phyloP scores from a whole-genome alignment of 176 grass and related monocot species.

The Alopecurus myosuroides region DNA sequence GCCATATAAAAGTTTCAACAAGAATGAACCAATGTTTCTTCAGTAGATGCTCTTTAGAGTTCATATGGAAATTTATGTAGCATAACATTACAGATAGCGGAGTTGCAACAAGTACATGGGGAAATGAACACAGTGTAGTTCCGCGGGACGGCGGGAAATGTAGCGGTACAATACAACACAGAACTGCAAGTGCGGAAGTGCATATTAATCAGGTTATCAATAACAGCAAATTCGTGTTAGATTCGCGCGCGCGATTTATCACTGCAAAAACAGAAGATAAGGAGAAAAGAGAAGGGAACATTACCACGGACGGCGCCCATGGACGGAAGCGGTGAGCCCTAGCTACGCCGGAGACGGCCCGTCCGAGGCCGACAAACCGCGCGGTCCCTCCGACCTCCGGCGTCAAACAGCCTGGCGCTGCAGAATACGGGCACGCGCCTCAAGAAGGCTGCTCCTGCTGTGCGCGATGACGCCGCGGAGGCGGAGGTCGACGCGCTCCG shows the following conservation, averaged over 20 bases:
- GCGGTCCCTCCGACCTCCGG: background rate
- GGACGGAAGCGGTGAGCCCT: constrained; percentile 68
- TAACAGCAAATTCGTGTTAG: background rate
- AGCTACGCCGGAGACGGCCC: constrained; percentile 57
- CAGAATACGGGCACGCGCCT: background rate
- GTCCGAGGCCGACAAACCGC: constrained; percentile 53
- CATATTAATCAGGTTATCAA: background rate
- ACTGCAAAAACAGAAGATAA: background rate
- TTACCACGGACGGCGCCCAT: constrained; percentile 75
- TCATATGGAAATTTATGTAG: background rate
- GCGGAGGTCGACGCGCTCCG: background rate
- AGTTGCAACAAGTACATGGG: background rate
- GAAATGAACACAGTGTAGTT: background rate
- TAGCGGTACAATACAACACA: background rate
- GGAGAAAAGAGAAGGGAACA: background rate
- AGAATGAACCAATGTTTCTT: background rate
- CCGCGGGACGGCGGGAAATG: background rate
- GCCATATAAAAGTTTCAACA: background rate
- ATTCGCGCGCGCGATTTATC: background rate
- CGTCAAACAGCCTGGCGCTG: background rate
- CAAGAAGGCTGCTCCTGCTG: background rate
- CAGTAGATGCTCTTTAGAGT: background rate
- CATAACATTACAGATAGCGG: background rate
- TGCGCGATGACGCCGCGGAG: background rate
- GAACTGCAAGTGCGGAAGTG: background rate